Evolutionary conservation across 2,329 filamentous ascomycete genomes (phyloP), one percentile per base, ranked within the genome.

Genomic region (Aureobasidium pullulans): DNA sequence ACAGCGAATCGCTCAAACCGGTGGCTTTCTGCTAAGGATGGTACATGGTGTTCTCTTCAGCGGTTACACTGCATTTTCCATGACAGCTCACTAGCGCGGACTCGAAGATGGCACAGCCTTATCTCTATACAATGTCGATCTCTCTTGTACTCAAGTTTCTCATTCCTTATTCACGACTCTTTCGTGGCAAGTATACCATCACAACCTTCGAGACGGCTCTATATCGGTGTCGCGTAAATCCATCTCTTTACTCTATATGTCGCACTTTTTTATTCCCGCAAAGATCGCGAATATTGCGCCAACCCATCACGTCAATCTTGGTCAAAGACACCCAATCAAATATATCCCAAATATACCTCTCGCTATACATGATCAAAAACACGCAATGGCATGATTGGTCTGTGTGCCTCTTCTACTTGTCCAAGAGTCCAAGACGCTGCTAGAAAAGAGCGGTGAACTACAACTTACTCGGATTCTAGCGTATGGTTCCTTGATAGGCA

Each of bases 351-450:
- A 13, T 19, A 13, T 42, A 43, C 16, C 8, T 43, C 39, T 43
- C 8, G 15, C 31, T 37, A 36, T 36, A 49, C 8, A 16, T 9
- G 8, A 13, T 13, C 8, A 19, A 46, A 23, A 34, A 29, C 48
- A 52, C 48, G 48, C 48, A n/a, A 52, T 52, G 48, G 48, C 48
- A 40, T 52, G 48, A 40, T 52, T 52, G 48, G 48, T 40, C 48
- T 39, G 48, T 52, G 48, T 52, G 46, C 10, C 19, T 50, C 23
- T 28, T 36, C 31, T 47, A 15, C 43, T 7, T 6, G 36, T 7
- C 32, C 46, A 34, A 23, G n/a, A 31, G 36, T 7, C 32, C 46
- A 34, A 23, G n/a, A 31, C 29, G 34, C 11, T 23, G 23, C 23
- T 23, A 4, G 3, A 23, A 4, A 23, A 23, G 23, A 23, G 23